Conservation (phyloP, 176 grass and related monocot species). For the Triticum dicoccoides region DNA sequence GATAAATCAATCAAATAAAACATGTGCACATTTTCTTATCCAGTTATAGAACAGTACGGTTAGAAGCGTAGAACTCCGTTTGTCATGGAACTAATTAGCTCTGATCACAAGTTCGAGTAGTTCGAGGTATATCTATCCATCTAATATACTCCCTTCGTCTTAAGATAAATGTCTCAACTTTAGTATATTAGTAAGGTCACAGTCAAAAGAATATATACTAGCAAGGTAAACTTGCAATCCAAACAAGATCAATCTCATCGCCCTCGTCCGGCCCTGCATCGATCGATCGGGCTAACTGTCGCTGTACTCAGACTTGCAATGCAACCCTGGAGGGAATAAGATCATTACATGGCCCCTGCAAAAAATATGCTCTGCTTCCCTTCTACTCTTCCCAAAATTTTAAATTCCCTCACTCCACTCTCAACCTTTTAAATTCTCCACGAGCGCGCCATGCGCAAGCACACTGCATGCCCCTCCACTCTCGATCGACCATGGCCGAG, state of each 20-base stretch:
- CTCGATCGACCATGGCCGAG: slow-evolving; percentile 32
- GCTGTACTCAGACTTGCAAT: slow-evolving; percentile 28
- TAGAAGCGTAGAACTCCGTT: no score
- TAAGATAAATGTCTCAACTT: no score
- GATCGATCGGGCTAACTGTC: neutral
- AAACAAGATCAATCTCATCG: slow-evolving; percentile 8
- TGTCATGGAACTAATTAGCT: no score
- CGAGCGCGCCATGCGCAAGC: slow-evolving; percentile 30
- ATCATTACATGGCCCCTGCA: slow-evolving; percentile 6
- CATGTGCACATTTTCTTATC: no score
- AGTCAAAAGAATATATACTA: no score
- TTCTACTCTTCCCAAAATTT: slow-evolving; percentile 26
- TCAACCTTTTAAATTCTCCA: slow-evolving; percentile 24
- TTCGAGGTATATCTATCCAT: no score
- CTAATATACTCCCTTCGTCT: no score
- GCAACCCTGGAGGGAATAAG: slow-evolving; percentile 11
- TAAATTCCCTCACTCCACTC: neutral
- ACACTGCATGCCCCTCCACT: neutral
- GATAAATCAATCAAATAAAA: no score
- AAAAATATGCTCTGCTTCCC: slow-evolving; percentile 18
- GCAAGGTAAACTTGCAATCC: slow-evolving; percentile 33
- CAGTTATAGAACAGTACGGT: no score
- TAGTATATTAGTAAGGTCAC: no score
- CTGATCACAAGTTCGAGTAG: no score
- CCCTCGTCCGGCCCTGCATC: neutral